Evolutionary conservation across 2,329 filamentous ascomycete genomes (phyloP).

Genomic region (Ascochyta koolunga): DNA sequence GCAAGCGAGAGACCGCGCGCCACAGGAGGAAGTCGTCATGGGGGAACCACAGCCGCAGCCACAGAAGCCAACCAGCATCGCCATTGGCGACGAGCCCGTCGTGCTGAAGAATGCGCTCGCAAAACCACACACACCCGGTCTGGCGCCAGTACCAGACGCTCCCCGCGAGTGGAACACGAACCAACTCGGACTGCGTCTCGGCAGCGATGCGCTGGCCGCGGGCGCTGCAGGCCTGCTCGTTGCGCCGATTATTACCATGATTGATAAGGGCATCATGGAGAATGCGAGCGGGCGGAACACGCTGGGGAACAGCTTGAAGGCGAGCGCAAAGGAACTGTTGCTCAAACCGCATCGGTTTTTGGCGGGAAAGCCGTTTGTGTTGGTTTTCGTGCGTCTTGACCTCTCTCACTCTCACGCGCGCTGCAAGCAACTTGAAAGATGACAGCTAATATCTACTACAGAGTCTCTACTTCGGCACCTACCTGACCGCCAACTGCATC

Average conservation of each 20-base stretch:
- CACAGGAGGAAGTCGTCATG: conserved; percentile 42
- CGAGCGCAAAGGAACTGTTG: conserved; percentile 63
- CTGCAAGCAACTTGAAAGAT: neutral
- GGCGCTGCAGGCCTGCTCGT: conserved; percentile 75
- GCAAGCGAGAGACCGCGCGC: conserved; percentile 33
- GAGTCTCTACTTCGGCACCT: conserved; percentile 83
- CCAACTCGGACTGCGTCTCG: conserved; percentile 70
- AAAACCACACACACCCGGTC: neutral
- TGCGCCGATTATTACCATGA: conserved; percentile 83
- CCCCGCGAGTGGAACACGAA: conserved; percentile 71
- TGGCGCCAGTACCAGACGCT: neutral
- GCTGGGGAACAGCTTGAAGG: conserved; percentile 64
- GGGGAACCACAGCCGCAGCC: conserved; percentile 22
- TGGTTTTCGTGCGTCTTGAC: conserved; percentile 59
- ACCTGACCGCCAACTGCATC: conserved; percentile 84
- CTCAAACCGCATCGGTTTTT: conserved; percentile 66
- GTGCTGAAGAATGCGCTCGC: neutral
- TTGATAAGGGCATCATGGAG: conserved; percentile 82
- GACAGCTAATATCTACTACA: too few relatives aligned
- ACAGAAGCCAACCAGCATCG: neutral
- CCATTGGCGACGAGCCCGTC: conserved; percentile 10
- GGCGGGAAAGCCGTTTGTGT: conserved; percentile 68
- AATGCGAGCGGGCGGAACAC: conserved; percentile 74
- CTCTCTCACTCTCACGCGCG: neutral
- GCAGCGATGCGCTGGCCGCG: conserved; percentile 72